A percentile compares a stretch with the other conserved stretches of the same genome.
These are phyloP conservation scores for Phoenix dactylifera DNA, from an alignment of 176 grass and related monocot genomes.

Conservation along the genomic window DNA sequence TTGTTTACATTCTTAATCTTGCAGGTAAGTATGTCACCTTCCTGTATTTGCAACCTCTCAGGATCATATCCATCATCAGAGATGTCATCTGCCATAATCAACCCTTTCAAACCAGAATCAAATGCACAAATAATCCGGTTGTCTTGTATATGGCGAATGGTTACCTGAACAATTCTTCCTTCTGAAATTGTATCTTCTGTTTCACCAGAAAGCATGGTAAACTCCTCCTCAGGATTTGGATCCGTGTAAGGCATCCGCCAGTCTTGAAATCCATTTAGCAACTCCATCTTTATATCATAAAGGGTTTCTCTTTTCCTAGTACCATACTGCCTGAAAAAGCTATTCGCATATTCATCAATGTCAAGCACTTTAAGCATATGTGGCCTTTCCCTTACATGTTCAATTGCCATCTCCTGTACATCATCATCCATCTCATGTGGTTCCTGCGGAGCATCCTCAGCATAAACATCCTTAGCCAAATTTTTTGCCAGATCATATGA, in stretches of 20 bases:
- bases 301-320: conserved; percentile 56
- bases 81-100: conserved; percentile 68
- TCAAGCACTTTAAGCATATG: conserved; percentile 15
- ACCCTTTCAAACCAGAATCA: conserved; percentile 95
- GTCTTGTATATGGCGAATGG: conserved; percentile 69
- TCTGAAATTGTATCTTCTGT: conserved; percentile 88
- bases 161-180: conserved; percentile 94
- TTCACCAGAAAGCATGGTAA: conserved; percentile 95
- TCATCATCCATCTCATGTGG: conserved; percentile 72
- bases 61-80: conserved; percentile 60
- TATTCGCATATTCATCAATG: conserved; percentile 58
- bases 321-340: conserved; percentile 32
- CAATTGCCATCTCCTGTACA: conserved; percentile 79
- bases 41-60: conserved; percentile 50
- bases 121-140: conserved; percentile 70
- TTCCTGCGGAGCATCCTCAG: conserved; percentile 38
- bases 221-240: conserved; percentile 73
- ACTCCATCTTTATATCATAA: conserved; percentile 37
- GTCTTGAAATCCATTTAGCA: conserved; percentile 56
- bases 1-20: conserved; percentile 87
- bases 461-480: conserved; percentile 75
- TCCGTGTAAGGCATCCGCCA: conserved; percentile 54
- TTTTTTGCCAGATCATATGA: conserved; percentile 82
- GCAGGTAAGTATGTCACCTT: conserved; percentile 81
- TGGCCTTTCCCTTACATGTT: conserved; percentile 53